Base-by-base conservation (phyloP, 2,329 filamentous ascomycete genomes). In the Cercospora citrullina region DNA sequence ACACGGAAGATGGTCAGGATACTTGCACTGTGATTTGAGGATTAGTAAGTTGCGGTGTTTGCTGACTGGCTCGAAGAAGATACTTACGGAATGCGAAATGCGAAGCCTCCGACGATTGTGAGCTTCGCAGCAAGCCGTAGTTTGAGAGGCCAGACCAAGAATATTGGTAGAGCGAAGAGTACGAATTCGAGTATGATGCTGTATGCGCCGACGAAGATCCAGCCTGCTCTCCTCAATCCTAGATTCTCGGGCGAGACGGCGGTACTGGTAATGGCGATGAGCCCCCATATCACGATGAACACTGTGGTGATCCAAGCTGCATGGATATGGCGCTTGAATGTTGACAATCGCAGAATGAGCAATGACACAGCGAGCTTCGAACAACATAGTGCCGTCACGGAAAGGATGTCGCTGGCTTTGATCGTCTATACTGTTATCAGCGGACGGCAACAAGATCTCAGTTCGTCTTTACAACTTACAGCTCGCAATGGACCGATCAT, bases 311-410 rank as follows among this genome's bases (percentile, higher is more conserved):
- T 59, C 26, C 63, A 28, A 2, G 68, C 65, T 12, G 68, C 65
- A 30, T 60, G 51, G 4, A 70, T 33, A 48, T 70, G 68, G 10
- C 59, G 42, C n/a, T 70, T 67, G 63, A 68, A 70, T 4, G 62
- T 70, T 30, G 68, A 67, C 16, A 71, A 57, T 28, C 69, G 64
- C 53, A 67, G 21, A 21, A 71, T 65, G 28, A 71, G 69, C 3
- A 71, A 59, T 14, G 69, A 69, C 18, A 71, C 67, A 0, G 69
- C 69, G 18, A 71, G 60, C 26, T 71, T 71, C 28, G 67, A 69
- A 5, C 61, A 65, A n/a, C 60, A 67, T 31, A 71, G 42, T 8
- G 69, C 67, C 4, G 63, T 58, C 14, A 67, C 45, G 0, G 64
- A 68, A 28, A 71, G 48, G 12, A 71, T 64, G 55, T 71, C 69